Percentiles rank a stretch among this genome's conserved stretches.
Conservation (phyloP, 2,329 filamentous ascomycete genomes). For the Aspergillus clavatus region DNA sequence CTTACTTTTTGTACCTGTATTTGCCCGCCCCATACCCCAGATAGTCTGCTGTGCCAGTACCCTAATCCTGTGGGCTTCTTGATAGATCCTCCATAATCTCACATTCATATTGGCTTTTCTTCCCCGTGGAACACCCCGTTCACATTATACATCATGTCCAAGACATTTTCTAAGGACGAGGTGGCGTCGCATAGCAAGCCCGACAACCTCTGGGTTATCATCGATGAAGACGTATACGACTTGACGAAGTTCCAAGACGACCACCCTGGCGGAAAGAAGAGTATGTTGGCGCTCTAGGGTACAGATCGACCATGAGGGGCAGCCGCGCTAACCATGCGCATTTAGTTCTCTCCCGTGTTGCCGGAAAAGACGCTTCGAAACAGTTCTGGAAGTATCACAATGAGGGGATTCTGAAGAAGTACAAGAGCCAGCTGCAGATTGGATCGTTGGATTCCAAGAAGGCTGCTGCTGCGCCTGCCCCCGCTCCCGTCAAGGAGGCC, state of each 20-base stretch:
- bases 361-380: conserved; percentile 63
- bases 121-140: background rate
- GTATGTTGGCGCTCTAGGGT: conserved; percentile 39
- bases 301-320: background rate
- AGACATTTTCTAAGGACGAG: conserved; percentile 76
- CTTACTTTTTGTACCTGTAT: background rate
- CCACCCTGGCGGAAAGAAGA: conserved; percentile 70
- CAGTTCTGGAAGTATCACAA: conserved; percentile 66
- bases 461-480: conserved; percentile 48
- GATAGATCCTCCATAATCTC: background rate
- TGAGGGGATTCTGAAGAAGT: conserved; percentile 58
- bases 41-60: background rate
- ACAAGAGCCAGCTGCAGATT: conserved; percentile 55
- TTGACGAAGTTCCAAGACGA: conserved; percentile 83
- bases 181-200: conserved; percentile 89
- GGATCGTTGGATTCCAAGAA: conserved; percentile 84
- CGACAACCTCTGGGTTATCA: conserved; percentile 79
- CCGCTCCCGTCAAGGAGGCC: conserved; percentile 46
- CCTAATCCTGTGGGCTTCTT: background rate
- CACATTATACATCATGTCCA: conserved; percentile 63
- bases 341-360: conserved; percentile 59
- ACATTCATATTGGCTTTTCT: conserved; percentile 6
- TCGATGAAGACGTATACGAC: conserved; percentile 95
- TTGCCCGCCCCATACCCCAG: conserved; percentile 7
- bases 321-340: conserved; percentile 13